Base-by-base conservation (phyloP, 2,329 filamentous ascomycete species). In the Cryphonectria japonica region DNA sequence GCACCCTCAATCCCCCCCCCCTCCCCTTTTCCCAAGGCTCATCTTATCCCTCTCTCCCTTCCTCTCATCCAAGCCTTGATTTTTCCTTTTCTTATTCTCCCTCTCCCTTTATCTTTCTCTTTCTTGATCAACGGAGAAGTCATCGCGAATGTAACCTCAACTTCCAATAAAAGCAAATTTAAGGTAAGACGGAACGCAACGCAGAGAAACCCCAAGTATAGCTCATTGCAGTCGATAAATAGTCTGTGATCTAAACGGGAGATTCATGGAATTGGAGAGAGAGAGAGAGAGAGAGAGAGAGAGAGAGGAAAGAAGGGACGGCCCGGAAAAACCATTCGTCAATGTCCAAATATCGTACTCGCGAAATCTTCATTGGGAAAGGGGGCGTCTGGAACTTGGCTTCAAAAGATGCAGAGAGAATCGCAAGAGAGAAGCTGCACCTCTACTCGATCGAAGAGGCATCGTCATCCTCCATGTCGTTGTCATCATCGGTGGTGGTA, bases 91-190 rank as follows among this genome's bases (percentile, higher is more conserved):
- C 7, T 50, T 50, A 1, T 50, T 50, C 3, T 50, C 46, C 9
- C 19, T 26, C 26, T 34, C 57, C 29, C 14, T n/a, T 34, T 22
- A 19, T 60, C 6, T 16, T 14, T n/a, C 22, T 50, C 46, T n/a
- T 16, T 39, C 59, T 19, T 11, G 22, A 9, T 37, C 59, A 61
- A 34, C 2, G 6, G 26, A 61, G 29, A 37, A 61, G 3, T 14
- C 59, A 39, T 61, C 59, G 59, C 59, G 32, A 61, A 61, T 39
- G 59, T 34, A 61, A 61, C 14, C 59, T 61, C 8, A 22, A 61
- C 34, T 61, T 22, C 2, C 22, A 34, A 61, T 39, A 11, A 3
- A 26, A n/a, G 59, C 39, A 61, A 39, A 61, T 34, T 16, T 39
- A 39, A 39, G 11, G 11, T 11, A 39, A 39, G 39, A 34, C 26